Percentiles rank a stretch among this genome's conserved stretches.
These are phyloP conservation scores for Xylaria bambusicola DNA, from an alignment of 495 filamentous ascomycete genomes.

Conservation along the genomic window DNA sequence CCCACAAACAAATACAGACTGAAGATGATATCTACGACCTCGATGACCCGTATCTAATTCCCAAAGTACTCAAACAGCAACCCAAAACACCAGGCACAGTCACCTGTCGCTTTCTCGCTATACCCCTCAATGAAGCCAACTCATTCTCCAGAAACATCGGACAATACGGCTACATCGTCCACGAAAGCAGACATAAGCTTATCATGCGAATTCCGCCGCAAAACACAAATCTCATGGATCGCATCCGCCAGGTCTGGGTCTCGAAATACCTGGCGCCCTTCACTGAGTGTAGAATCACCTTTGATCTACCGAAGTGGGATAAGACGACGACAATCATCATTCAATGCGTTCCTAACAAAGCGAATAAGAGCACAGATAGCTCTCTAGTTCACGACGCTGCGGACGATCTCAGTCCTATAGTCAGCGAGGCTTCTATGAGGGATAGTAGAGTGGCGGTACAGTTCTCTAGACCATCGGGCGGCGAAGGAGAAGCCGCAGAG, in stretches of 20 bases:
- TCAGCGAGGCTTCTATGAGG: not conserved
- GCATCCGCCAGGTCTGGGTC: slow-evolving; percentile 24
- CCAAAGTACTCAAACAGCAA: not conserved
- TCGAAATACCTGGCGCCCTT: slow-evolving; percentile 16
- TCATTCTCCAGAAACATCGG: slow-evolving; percentile 6
- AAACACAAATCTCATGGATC: not conserved
- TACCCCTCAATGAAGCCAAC: slow-evolving; percentile 1
- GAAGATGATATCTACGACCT: slow-evolving; percentile 13
- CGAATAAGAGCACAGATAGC: not conserved
- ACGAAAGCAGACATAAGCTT: slow-evolving; percentile 17
- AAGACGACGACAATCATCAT: not conserved
- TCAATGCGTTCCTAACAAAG: not conserved
- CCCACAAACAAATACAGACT: not conserved
- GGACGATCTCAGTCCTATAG: not conserved
- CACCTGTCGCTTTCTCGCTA: slow-evolving; percentile 17
- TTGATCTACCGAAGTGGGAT: not conserved
- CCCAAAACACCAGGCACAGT: not conserved
- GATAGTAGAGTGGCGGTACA: not conserved
- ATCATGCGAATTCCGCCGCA: slow-evolving; percentile 3
- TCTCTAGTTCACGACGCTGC: too few relatives aligned
- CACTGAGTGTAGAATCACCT: slow-evolving; percentile 13
- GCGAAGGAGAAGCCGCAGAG: not conserved
- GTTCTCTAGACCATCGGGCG: not conserved
- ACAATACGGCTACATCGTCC: slow-evolving; percentile 18
- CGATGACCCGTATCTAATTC: slow-evolving; percentile 8